Base-by-base conservation (phyloP, 306 rosid genomes). In the Castanea sativa region DNA sequence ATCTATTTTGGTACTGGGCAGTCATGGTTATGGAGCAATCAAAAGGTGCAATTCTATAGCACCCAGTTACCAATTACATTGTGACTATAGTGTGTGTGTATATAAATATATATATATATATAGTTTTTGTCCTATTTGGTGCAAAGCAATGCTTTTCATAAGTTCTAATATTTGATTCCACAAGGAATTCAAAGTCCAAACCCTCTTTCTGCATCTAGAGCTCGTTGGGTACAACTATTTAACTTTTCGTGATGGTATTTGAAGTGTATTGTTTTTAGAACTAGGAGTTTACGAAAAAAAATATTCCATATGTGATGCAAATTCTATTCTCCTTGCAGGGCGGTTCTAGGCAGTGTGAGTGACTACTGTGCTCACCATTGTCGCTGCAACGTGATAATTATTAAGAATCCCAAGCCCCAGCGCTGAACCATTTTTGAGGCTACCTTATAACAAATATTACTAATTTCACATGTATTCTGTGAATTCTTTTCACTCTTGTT, bases 1-100 rank as follows among this genome's bases (percentile, higher is more conserved):
- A 21, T 32, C 82, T 12, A 29, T 86, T 33, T 74, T 86, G 80
- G 73, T 86, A 73, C 55, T 83, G 63, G 86, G 86, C 7, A 82
- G 89, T 76, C 89, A 82, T 45, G 77, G 81, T 49, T 86, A 86
- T 82, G 89, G 89, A 59, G 11, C 51, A 15, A 68, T 86, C 12
- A 82, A 82, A 43, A 83, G 84, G 89, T 85, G 71, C 12, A 11
- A 23, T 23, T 7, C 16, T 49, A 49, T 49, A 49, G 53, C 53
- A 49, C 53, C 16, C 14, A 49, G 5, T 49, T 49, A 49, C 53
- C 53, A 49, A 49, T 49, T 49, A 12, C 53, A 49, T 49, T 49
- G 53, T 12, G 53, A 10, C 53, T 10, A 49, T 49, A 12, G 3
- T 41, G 2, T 38, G 0, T 29, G 30, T 29, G 3, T 29, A 2